Percentiles rank a stretch among this genome's conserved stretches.
Evolutionary conservation across 352 stramenopile genomes (phyloP).

Genomic region (Phytophthora macrochlamydospora): DNA sequence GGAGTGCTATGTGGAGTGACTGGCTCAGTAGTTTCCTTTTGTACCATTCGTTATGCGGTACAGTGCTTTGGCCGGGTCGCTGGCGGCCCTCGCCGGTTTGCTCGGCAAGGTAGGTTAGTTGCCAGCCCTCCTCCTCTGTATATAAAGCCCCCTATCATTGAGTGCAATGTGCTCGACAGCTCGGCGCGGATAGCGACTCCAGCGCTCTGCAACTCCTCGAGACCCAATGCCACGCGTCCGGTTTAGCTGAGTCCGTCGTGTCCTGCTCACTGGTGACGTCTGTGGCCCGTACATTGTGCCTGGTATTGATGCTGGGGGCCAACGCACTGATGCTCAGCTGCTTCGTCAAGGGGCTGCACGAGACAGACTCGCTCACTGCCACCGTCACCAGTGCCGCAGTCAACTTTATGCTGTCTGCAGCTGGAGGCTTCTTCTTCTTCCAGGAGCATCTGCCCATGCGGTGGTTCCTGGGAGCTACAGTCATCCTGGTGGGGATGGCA

Average conservation of each 20-base stretch:
- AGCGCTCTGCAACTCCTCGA: slow-evolving; percentile 29
- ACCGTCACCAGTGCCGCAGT: slow-evolving; percentile 81
- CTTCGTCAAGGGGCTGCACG: slow-evolving; percentile 83
- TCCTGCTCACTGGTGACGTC: slow-evolving; percentile 24
- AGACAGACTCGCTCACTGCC: slow-evolving; percentile 86
- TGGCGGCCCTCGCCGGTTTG: slow-evolving; percentile 60
- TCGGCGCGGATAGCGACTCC: slow-evolving; percentile 45
- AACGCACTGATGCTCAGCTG: slow-evolving; percentile 83
- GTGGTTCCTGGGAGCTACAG: slow-evolving; percentile 76
- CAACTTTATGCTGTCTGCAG: slow-evolving; percentile 85
- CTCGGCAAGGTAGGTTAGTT: slow-evolving; percentile 49
- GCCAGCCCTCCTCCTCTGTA: background rate
- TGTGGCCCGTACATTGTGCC: slow-evolving; percentile 51
- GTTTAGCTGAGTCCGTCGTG: slow-evolving; percentile 3
- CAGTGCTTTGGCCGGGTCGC: slow-evolving; percentile 60
- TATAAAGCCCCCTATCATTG: background rate
- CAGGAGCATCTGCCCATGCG: slow-evolving; percentile 67
- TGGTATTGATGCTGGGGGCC: slow-evolving; percentile 70
- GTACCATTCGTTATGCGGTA: background rate
- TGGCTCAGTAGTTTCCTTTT: no score
- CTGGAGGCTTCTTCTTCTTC: slow-evolving; percentile 64
- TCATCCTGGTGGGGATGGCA: slow-evolving; percentile 75
- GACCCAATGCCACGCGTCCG: slow-evolving; percentile 22
- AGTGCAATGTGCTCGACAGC: slow-evolving; percentile 3
- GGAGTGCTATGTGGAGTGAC: no score